Evolutionary conservation across 306 rosid genomes (phyloP), one percentile per base, ranked within the genome.

Genomic region (Astragalus glycyphyllos): DNA sequence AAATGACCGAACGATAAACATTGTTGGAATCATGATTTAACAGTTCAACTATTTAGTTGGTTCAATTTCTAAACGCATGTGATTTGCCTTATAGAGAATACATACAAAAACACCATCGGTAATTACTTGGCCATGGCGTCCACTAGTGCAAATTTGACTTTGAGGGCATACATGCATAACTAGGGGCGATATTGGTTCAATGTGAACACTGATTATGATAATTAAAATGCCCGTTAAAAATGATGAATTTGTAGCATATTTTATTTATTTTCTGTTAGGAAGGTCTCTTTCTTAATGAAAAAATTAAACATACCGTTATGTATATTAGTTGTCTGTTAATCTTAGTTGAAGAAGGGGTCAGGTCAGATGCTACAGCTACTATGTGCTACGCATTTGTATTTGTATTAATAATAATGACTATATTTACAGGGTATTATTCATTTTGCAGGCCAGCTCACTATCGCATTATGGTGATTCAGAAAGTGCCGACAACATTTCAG

Each of bases 61-160:
- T n/a, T n/a, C n/a, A n/a, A n/a, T n/a, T n/a, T n/a, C n/a, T n/a
- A n/a, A n/a, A n/a, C n/a, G n/a, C n/a, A n/a, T n/a, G n/a, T n/a
- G n/a, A n/a, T n/a, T n/a, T n/a, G n/a, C n/a, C n/a, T n/a, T n/a
- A n/a, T n/a, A n/a, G n/a, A n/a, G n/a, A n/a, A n/a, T n/a, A n/a
- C n/a, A n/a, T n/a, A n/a, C n/a, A n/a, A n/a, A n/a, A n/a, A n/a
- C n/a, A n/a, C n/a, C n/a, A n/a, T n/a, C n/a, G n/a, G n/a, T 48
- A 7, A 15, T 12, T 46, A 46, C 51, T 46, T 10, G 45, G 56
- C 23, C n/a, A 5, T 38, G 15, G 68, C 68, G 14, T 41, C 26
- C 48, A 45, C 38, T 11, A 4, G 13, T 23, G 41, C 56, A 48
- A 47, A 46, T 35, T 48, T 73, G 63, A 63, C 78, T 23, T 72